Percentiles rank a stretch among this genome's conserved stretches.
These are phyloP conservation scores for Panicum miliaceum DNA, from an alignment of 176 grass and related monocot genomes.

Conservation along the genomic window DNA sequence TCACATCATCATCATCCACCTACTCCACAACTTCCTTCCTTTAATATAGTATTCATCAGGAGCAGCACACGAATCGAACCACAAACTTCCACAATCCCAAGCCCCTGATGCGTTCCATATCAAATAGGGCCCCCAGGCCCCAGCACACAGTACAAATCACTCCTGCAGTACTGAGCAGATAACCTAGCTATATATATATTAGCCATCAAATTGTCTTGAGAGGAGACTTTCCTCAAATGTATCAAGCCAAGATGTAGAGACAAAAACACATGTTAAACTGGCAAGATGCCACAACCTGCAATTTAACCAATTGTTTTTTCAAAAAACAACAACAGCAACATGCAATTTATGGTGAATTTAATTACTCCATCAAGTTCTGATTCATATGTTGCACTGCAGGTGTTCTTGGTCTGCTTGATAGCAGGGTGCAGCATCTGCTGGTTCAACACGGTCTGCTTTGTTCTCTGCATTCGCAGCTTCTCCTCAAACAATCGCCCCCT, in stretches of 20 bases:
- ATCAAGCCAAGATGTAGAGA: background rate
- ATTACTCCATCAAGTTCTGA: background rate
- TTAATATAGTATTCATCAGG: background rate
- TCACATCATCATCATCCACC: background rate
- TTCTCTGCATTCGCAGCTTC: conserved; percentile 85
- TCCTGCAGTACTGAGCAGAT: background rate
- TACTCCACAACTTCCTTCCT: background rate
- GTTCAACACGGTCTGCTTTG: conserved; percentile 99
- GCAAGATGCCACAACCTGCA: background rate
- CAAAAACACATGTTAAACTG: background rate
- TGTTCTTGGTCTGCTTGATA: conserved; percentile 78
- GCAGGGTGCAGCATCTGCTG: conserved; percentile 94
- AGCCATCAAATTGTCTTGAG: background rate
- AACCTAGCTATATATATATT: background rate
- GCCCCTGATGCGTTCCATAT: too few species aligned
- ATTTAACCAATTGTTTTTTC: too few species aligned
- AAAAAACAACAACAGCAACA: background rate
- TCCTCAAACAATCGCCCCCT: conserved; percentile 63
- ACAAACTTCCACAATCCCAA: background rate
- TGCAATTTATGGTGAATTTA: background rate
- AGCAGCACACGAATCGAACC: background rate
- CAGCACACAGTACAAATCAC: too few species aligned
- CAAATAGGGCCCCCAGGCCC: too few species aligned
- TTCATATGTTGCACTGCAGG: conserved; percentile 44
- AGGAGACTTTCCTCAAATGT: background rate